Conservation (phyloP, 108 stramenopile genomes). For the Bacterosira constricta region DNA sequence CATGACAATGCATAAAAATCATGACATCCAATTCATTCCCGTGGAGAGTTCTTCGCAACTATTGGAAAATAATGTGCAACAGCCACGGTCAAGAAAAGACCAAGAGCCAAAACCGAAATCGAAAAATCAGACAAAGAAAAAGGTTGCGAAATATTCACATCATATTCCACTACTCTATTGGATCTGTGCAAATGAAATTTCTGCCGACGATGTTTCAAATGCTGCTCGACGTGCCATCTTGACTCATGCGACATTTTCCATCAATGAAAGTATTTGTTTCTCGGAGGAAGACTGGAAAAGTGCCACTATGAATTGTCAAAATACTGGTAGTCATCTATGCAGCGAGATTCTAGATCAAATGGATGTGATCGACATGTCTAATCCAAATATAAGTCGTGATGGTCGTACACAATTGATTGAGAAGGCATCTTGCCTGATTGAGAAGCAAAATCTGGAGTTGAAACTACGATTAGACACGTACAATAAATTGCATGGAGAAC, state of each 20-base stretch:
- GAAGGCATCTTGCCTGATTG: constrained; percentile 6
- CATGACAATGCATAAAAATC: background rate
- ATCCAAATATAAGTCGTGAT: constrained; percentile 37
- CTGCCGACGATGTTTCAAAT: background rate
- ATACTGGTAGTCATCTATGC: background rate
- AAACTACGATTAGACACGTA: background rate
- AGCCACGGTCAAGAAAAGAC: no score
- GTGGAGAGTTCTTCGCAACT: background rate
- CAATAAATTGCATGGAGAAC: background rate
- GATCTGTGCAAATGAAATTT: constrained; percentile 1
- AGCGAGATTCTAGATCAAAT: background rate
- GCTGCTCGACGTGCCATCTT: constrained; percentile 37
- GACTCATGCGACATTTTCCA: constrained; percentile 38
- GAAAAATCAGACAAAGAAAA: constrained; percentile 12
- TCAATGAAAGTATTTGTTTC: constrained; percentile 13
- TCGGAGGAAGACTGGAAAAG: constrained; percentile 26
- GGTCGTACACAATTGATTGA: constrained; percentile 4
- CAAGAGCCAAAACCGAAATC: background rate
- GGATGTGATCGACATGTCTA: constrained; percentile 40
- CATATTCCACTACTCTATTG: background rate
- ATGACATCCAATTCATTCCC: constrained; percentile 9
- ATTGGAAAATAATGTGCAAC: background rate
- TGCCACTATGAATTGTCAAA: background rate
- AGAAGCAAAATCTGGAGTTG: background rate
- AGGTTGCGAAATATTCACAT: background rate